Percentiles rank a stretch among this genome's conserved stretches.
phyloP scores from a whole-genome alignment of 2,329 filamentous ascomycete genomes.

The Simplicillium aogashimaense region DNA sequence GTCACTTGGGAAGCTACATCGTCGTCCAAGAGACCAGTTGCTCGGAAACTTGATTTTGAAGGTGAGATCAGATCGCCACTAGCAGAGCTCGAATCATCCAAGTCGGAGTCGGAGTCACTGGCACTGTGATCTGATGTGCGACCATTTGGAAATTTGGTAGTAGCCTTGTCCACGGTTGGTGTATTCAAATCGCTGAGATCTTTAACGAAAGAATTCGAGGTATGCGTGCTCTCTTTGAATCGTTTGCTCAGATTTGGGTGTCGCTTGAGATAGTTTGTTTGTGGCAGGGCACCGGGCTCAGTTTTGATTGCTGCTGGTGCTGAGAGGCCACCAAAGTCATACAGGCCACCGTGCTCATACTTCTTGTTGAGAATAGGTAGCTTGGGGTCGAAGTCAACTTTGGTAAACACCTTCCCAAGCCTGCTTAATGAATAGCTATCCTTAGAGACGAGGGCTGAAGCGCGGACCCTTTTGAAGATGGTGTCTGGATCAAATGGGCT shows the following conservation, averaged over 20 bases:
- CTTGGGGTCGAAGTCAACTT: conserved; percentile 41
- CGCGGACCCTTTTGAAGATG: conserved; percentile 47
- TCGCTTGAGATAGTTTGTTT: conserved; percentile 36
- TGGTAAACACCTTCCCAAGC: conserved; percentile 41
- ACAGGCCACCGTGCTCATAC: conserved; percentile 46
- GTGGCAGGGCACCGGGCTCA: conserved; percentile 26
- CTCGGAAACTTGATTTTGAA: conserved; percentile 35
- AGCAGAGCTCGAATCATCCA: conserved; percentile 41
- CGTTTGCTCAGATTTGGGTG: conserved; percentile 31
- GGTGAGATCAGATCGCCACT: conserved; percentile 40
- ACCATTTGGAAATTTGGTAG: conserved; percentile 23
- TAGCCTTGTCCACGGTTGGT: conserved; percentile 18
- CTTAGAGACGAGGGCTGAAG: conserved; percentile 25
- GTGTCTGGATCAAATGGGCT: conserved; percentile 50
- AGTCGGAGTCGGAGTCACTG: conserved; percentile 43
- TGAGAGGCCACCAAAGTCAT: conserved; percentile 27
- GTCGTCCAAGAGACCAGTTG: conserved; percentile 31
- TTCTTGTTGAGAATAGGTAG: conserved; percentile 47
- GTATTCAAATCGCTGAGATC: conserved; percentile 16
- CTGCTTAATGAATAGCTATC: conserved; percentile 15
- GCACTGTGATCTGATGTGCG: conserved; percentile 34
- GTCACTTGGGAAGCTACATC: conserved; percentile 42
- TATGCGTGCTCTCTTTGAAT: too few species aligned
- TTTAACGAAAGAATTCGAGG: conserved; percentile 17
- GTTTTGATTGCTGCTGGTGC: conserved; percentile 10